Base-by-base conservation (phyloP, 495 filamentous ascomycete genomes). In the Podospora bellae-mahoneyi region DNA sequence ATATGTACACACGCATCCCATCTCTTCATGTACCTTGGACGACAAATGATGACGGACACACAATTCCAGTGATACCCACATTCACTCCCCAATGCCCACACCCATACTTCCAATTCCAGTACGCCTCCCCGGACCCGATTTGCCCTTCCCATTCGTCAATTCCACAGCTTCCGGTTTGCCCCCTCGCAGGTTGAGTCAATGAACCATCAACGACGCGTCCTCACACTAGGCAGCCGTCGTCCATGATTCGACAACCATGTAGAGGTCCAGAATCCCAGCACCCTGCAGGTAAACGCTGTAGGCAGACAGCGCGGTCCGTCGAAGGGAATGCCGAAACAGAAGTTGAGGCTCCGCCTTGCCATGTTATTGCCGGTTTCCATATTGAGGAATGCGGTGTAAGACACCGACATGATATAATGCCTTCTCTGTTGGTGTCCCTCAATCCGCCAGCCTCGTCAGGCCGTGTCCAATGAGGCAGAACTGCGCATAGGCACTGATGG, bases 151-250 rank as follows among this genome's bases (percentile, higher is more conserved):
- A 48, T 48, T 48, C 39, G 39, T 48, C 39, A 48, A 48, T 48
- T 48, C 39, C 58, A 60, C 58, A 28, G 58, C 58, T 16, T 13
- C 58, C 4, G 58, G 4, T 20, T 59, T 20, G 56, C 18, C 56
- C 56, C 26, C 19, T 59, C 56, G 82, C 26, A 91, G 15, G 39
- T 48, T 48, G 39, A 48, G 39, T 48, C 39, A 48, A 48, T 48
- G 15, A 48, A 10, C 39, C 39, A 48, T 48, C 6, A 13, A 48
- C 7, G 39, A 48, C 39, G 39, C 39, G 39, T 48, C 39, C 39
- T 48, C 39, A 13, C 2, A 48, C 39, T 48, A 48, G 39, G 39
- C 39, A 48, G 15, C 39, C 39, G 15, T 13, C 39, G 1, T 6
- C 18, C 39, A 32, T 48, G 39, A 48, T 48, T 48, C 39, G 39